A percentile compares a stretch with the other conserved stretches of the same genome.
Conservation (phyloP, 1,284 basidiomycete genomes). For the Ustilago xerochloae region DNA sequence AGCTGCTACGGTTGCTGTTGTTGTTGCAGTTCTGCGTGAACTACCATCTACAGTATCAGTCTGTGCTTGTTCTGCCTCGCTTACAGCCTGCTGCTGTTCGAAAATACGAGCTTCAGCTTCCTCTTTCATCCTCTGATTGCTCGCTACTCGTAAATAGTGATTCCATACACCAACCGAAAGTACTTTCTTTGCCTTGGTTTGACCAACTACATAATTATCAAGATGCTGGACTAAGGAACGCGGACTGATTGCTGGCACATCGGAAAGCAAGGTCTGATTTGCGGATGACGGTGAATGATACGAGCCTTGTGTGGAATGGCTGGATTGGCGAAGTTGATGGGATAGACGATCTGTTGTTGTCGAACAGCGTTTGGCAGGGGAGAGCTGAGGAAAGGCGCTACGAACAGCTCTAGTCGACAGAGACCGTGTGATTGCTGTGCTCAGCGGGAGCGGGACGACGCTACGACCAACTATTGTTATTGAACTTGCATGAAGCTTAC, state of each 20-base stretch:
- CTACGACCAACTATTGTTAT: not conserved
- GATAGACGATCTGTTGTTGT: not conserved
- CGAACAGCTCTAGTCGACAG: not conserved
- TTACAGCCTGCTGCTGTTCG: not conserved
- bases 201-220: slow-evolving; percentile 89
- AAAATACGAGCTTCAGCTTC: slow-evolving; percentile 19
- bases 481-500: not conserved
- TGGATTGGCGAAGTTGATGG: not conserved
- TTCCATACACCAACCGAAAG: slow-evolving; percentile 78
- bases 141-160: slow-evolving; percentile 35
- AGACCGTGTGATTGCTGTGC: not conserved
- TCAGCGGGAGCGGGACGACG: not conserved
- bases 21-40: not conserved
- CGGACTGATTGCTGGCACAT: slow-evolving; percentile 30
- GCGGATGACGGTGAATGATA: slow-evolving; percentile 17
- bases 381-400: not conserved
- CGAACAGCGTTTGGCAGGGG: not conserved
- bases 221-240: slow-evolving; percentile 83
- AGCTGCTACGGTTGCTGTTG: not conserved
- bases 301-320: slow-evolving; percentile 8
- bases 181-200: slow-evolving; percentile 89
- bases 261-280: slow-evolving; percentile 4
- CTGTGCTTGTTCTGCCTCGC: not conserved
- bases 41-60: not conserved
- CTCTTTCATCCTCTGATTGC: slow-evolving; percentile 30